Conservation (phyloP, 495 filamentous ascomycete species). For the Tuber magnatum region DNA sequence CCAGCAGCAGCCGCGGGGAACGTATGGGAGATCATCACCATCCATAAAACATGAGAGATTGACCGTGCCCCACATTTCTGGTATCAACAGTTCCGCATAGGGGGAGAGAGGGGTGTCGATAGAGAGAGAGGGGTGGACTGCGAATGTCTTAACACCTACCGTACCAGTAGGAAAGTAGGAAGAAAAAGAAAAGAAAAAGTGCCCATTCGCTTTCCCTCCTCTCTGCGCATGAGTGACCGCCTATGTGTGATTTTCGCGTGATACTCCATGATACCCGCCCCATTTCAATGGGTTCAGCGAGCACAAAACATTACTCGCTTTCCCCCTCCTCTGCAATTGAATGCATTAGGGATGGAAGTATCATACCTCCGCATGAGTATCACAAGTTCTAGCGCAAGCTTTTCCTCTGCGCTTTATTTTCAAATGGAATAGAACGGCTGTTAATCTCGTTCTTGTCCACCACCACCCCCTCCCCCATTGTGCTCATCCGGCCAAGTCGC, state of each 20-base stretch:
- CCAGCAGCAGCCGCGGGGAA: constrained; percentile 18
- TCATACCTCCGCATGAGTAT: neutral
- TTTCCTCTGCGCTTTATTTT: neutral
- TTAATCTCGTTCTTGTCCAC: neutral
- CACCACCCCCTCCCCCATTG: neutral
- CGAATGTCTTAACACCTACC: neutral
- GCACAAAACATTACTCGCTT: neutral
- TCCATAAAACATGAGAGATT: constrained; percentile 38
- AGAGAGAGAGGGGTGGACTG: neutral
- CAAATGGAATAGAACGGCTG: neutral
- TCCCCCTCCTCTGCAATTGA: neutral
- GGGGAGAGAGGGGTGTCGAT: neutral
- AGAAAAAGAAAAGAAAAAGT: neutral
- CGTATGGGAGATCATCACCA: constrained; percentile 26
- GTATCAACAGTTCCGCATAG: constrained; percentile 25
- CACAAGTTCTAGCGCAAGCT: neutral
- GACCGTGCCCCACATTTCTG: constrained; percentile 34
- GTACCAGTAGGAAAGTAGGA: neutral
- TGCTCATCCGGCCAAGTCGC: neutral
- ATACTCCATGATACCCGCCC: neutral
- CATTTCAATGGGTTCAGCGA: neutral
- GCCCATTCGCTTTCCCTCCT: neutral
- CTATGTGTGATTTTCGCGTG: neutral
- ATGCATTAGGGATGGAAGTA: neutral
- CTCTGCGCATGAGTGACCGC: neutral